Conservation (phyloP, 441 rosid species). For the Jatropha multifida region DNA sequence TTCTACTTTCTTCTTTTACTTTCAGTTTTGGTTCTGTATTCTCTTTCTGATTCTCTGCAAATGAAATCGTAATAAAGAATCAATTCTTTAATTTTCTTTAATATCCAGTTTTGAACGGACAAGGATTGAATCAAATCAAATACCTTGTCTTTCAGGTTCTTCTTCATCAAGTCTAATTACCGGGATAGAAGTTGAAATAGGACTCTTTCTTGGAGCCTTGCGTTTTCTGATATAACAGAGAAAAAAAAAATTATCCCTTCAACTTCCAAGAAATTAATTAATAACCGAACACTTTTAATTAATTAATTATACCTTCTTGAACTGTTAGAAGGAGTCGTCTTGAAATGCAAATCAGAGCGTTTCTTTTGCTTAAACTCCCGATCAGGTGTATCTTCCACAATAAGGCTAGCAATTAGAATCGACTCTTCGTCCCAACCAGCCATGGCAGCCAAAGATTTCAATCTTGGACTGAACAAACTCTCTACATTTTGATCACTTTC, state of each 20-base stretch:
- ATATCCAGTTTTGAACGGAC: not conserved
- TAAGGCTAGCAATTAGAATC: constrained; percentile 64
- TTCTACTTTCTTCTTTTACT: constrained; percentile 31
- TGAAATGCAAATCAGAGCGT: constrained; percentile 51
- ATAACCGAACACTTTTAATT: not conserved
- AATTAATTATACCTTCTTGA: constrained; percentile 60
- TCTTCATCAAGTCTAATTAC: constrained; percentile 66
- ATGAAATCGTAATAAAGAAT: constrained; percentile 6
- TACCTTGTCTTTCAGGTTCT: constrained; percentile 42
- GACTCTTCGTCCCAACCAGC: constrained; percentile 99
- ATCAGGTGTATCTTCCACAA: constrained; percentile 92
- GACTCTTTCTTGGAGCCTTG: constrained; percentile 47
- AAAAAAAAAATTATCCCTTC: not conserved
- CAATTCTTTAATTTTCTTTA: not conserved
- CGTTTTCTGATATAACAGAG: constrained; percentile 47
- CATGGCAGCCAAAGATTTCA: constrained; percentile 87
- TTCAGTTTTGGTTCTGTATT: constrained; percentile 24
- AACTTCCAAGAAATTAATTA: constrained; percentile 7
- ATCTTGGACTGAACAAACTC: constrained; percentile 70
- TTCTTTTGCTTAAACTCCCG: constrained; percentile 54
- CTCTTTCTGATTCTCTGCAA: constrained; percentile 37
- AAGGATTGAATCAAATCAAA: constrained; percentile 17
- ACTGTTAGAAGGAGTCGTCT: constrained; percentile 60
- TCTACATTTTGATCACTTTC: constrained; percentile 30
- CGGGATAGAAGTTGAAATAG: constrained; percentile 41